Base-by-base conservation (phyloP, 2,329 filamentous ascomycete species). In the Monilinia fructicola region DNA sequence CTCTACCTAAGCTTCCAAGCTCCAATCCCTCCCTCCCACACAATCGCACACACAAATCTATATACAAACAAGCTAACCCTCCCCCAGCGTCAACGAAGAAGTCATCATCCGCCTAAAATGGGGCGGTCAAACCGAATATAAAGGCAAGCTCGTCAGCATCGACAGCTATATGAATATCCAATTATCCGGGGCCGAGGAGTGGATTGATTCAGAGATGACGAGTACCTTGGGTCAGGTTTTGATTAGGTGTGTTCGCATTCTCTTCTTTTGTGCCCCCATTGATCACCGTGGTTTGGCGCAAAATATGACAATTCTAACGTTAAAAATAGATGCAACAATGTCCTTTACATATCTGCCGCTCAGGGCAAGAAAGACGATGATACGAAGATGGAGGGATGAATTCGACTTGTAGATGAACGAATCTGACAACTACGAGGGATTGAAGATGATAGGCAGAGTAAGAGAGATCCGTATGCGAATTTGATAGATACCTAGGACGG, bases 161-260 rank as follows among this genome's bases (percentile, higher is more conserved):
- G 95, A 99, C 82, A 93, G 91, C 77, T 99, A 99, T 83, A 98
- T 99, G 94, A 99, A 99, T 82, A 88, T 99, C 71, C 93, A 98
- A 81, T 86, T 99, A 70, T 88, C 89, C 72, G 89, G 90, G 74
- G 93, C 94, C 62, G 91, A 97, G 80, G 95, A 99, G 80, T 97
- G 90, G 80, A 91, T 97, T 76, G 88, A 93, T 77, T 90, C 92
- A 73, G 91, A 96, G 84, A 89, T 87, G 78, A 92, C 90, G 46
- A 94, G 93, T 67, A 87, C 87, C 59, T 81, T 99, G 71, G 95
- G 95, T 9, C 90, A 97, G 80, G 93, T 99, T 55, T 79, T 99
- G 74, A 98, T 99, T 76, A 84, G 94, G 90, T 96, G 79, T 69
- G 82, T 53, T 42, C 2, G 75, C 62, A 63, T 38, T 23, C 14